Evolutionary conservation across 2,329 filamentous ascomycete genomes (phyloP), one percentile per base, ranked within the genome.

Genomic region (Arthrobotrys sinensis): DNA sequence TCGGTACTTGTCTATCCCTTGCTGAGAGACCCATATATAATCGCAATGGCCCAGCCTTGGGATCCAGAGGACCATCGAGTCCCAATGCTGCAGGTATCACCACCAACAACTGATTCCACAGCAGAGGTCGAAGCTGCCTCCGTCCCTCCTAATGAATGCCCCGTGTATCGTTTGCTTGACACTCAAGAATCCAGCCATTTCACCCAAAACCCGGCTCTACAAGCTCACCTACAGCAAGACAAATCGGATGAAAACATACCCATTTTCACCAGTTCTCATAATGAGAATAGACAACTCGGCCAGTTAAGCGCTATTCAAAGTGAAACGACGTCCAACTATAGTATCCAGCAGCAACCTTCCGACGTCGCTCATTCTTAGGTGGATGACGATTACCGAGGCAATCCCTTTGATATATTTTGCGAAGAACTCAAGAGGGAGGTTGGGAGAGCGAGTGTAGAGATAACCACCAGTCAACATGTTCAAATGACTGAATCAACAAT

Each of bases 361-460:
- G 36, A 60, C 36, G 12, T 60, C 55, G 55, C 10, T 43, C 55
- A 8, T 43, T 60, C 55, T 14, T 60, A 60, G 55, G 55, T 43
- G 55, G 55, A 60, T 28, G 55, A 43, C 11, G 55, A 60, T 28
- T 36, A 43, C n/a, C 19, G 55, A 24, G 55, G 55, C 7, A 43
- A 60, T 10, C 36, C 55, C 12, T 60, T 60, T 36, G 19, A 43
- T 2, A 43, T 60, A 7, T 60, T 60, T 60, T 60, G 55, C 36
- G 55, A 60, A n/a, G 55, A 60, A n/a, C 55, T 60, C 2, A 60
- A 28, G 34, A n/a, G 24, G 36, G 55, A 40, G 19, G 55, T 43
- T 60, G 4, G 4, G 5, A 24, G 55, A 16, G 36, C 52, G 7
- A 14, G 8, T 57, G 19, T 43, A 10, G 55, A 60, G 36, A 40